Evolutionary conservation across 108 stramenopile species (phyloP), one percentile per base, ranked within the genome.

Genomic region (Craspedostauros australis): DNA sequence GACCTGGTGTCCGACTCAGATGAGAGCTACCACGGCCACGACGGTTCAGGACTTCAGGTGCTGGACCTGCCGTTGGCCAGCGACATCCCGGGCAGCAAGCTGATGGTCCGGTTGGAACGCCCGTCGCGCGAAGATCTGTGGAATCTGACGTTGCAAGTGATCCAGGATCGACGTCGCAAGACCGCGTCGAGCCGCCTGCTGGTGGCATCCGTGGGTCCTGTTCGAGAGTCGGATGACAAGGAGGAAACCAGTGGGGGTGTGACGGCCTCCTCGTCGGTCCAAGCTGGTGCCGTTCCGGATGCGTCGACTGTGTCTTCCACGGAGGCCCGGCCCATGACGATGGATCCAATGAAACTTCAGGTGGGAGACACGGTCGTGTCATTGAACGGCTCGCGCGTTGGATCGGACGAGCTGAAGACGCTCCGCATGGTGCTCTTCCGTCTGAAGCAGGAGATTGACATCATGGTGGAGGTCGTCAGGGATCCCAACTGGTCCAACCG

Each of bases 381-480:
- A 5, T 45, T 66, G 23, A 51, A 66, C 46, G 65, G 56, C 9
- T 24, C 33, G 12, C 39, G 18, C 5, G 42, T 66, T 15, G 65
- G 65, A 0, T 36, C 54, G 19, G 39, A 28, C 12, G 39, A 38
- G 19, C 37, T 57, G 1, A 11, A 15, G 8, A 57, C 46, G 2
- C 49, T 66, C 20, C 56, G 54, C 2, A 50, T 37, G 5, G 42
- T 66, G 22, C 24, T 55, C 39, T 54, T 50, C 32, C 50, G 50
- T 36, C 24, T 50, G 50, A 50, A 50, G 30, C 50, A 50, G 21
- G 50, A 50, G 32, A 34, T 50, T 1, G 50, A 50, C 50, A 8
- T 50, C 16, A 32, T 50, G 30, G 33, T 50, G 20, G 31, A 50
- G 32, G 32, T 50, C n/a, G n/a, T n/a, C n/a, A n/a, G n/a, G n/a